Evolutionary conservation across 129 eudicot genomes (phyloP), one percentile per base, ranked within the genome.

Genomic region (Calendula officinalis): DNA sequence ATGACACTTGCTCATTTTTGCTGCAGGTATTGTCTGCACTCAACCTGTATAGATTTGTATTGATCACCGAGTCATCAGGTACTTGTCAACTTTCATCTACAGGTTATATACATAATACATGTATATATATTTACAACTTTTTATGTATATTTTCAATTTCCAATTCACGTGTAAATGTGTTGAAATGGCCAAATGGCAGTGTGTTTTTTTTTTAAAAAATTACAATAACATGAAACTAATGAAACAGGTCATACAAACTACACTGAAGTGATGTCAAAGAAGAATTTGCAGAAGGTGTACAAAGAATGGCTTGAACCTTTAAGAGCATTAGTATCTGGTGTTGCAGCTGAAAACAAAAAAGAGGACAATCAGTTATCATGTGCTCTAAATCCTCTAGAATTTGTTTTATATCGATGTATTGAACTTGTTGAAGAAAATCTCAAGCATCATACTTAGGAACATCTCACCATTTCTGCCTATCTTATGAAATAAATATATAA

Each of bases 61-160:
- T 94, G 75, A 85, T 94, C 39, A 82, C 88, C 2, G 99, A 94
- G 74, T 81, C 95, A 61, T 81, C 86, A 77, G 96, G 99, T 88
- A 74, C 72, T 27, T 10, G 60, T 36, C 47, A 17, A 63, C 45
- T 54, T 39, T 54, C 44, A 57, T 56, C 3, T 69, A 6, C 13
- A 15, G 34, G 39, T 58, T 58, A 22, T 2, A 22, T 22, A 22
- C 30, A 22, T 22, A 2, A 22, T 22, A 22, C 30, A 22, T 22
- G 30, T 22, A 22, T 22, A 22, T 22, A 22, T 22, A 22, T 22
- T 22, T 22, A 22, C 30, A 22, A 22, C 30, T 22, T 22, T 22
- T 22, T 22, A 22, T 22, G 2, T 22, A 22, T 22, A 22, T 22
- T 22, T 22, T 0, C 30, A 22, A 22, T 22, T 22, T 22, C 30